These are phyloP conservation scores for Boletus tomentosulus DNA, from an alignment of 768 basidiomycete genomes.

Conservation along the genomic window DNA sequence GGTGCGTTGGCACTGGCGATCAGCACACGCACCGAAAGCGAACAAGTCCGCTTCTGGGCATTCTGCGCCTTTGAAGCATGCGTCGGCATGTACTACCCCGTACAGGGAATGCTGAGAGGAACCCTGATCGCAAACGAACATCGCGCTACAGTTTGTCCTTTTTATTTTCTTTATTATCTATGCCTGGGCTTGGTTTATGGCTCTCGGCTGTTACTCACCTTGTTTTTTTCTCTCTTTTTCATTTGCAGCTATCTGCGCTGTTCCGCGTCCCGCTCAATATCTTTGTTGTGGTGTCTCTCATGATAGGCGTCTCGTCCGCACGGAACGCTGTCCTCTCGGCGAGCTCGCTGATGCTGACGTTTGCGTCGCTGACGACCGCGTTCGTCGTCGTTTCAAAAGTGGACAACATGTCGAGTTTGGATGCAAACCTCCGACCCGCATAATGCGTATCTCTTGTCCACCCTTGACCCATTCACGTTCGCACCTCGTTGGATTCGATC, in stretches of 20 bases:
- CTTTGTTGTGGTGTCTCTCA: slow-evolving; percentile 65
- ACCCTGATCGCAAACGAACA: slow-evolving; percentile 66
- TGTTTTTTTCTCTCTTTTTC: background rate
- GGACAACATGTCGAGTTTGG: slow-evolving; percentile 20
- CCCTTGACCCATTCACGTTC: background rate
- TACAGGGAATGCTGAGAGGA: slow-evolving; percentile 71
- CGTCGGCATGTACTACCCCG: slow-evolving; percentile 77
- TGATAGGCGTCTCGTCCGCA: slow-evolving; percentile 66
- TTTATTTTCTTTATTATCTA: background rate
- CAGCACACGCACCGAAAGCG: slow-evolving; percentile 41
- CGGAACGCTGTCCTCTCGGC: slow-evolving; percentile 57
- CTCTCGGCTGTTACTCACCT: no score
- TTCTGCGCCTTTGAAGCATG: slow-evolving; percentile 75
- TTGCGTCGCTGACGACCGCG: slow-evolving; percentile 58
- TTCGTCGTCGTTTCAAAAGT: slow-evolving; percentile 39
- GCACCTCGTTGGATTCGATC: background rate
- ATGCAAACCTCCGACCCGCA: slow-evolving; percentile 14
- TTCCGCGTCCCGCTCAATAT: slow-evolving; percentile 74
- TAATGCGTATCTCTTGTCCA: background rate
- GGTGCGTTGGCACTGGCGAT: slow-evolving; percentile 53
- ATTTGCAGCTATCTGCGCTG: slow-evolving; percentile 54
- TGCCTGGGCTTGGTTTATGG: background rate
- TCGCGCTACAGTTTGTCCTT: slow-evolving; percentile 58
- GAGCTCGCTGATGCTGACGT: slow-evolving; percentile 51
- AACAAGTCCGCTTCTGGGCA: slow-evolving; percentile 59